Percentiles rank a stretch among this genome's conserved stretches.
Conservation (phyloP, 495 filamentous ascomycete species). For the Penicillium verhagenii region DNA sequence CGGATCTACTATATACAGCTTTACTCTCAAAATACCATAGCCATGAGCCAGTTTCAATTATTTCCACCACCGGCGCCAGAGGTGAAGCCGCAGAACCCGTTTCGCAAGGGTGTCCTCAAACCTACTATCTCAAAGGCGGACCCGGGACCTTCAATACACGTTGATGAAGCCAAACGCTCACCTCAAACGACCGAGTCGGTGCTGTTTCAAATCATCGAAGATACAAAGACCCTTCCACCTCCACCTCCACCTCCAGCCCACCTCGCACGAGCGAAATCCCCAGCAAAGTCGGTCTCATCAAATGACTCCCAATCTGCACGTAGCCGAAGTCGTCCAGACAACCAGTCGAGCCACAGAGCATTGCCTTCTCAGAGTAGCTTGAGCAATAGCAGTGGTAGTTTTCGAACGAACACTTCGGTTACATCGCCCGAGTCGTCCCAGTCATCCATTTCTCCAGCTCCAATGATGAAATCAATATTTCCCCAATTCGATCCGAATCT, state of each 20-base stretch:
- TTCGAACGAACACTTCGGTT: constrained; percentile 31
- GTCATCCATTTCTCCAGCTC: constrained; percentile 44
- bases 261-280: constrained; percentile 20
- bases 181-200: constrained; percentile 36
- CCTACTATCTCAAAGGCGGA: constrained; percentile 25
- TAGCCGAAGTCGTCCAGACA: constrained; percentile 22
- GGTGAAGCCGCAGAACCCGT: constrained; percentile 40
- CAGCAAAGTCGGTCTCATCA: constrained; percentile 12
- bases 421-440: constrained; percentile 12
- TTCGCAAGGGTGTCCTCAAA: constrained; percentile 30
- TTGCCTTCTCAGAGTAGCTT: constrained; percentile 16
- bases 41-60: constrained; percentile 51
- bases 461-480: constrained; percentile 75
- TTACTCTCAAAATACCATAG: constrained; percentile 1
- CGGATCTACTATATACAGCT: constrained; percentile 1
- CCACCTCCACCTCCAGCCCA: constrained; percentile 20
- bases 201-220: constrained; percentile 40
- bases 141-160: constrained; percentile 34
- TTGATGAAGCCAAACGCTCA: constrained; percentile 34
- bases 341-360: constrained; percentile 10
- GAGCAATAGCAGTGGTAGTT: constrained; percentile 11
- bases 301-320: constrained; percentile 21
- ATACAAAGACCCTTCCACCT: constrained; percentile 33
- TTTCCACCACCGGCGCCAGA: constrained; percentile 52
- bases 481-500: constrained; percentile 75